Evolutionary conservation across 805 yeast species (phyloP).

Genomic region (Kuraishia ogatae): DNA sequence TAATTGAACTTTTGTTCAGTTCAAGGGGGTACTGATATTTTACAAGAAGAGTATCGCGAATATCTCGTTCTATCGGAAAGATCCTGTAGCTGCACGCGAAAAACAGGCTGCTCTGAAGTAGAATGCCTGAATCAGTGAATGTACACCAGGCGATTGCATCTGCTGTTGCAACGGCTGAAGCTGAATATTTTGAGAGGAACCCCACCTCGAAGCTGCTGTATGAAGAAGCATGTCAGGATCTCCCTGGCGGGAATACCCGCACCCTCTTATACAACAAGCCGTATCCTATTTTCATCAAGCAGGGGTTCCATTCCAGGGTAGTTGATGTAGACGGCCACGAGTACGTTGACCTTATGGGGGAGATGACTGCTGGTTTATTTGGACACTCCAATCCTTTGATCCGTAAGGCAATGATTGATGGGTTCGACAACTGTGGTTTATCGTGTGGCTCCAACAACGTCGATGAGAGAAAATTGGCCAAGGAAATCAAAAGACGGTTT

Average conservation of each 20-base stretch:
- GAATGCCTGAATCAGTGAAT: not conserved
- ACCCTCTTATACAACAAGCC: constrained; percentile 8
- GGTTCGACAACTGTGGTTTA: constrained; percentile 4
- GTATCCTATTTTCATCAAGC: constrained; percentile 5
- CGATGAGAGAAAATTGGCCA: constrained; percentile 4
- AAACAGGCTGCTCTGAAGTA: too few relatives aligned
- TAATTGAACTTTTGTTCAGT: too few relatives aligned
- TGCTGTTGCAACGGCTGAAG: not conserved
- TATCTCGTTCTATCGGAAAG: too few relatives aligned
- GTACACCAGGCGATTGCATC: not conserved
- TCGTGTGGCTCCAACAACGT: constrained; percentile 7
- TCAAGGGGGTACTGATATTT: too few relatives aligned
- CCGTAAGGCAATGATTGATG: constrained; percentile 4
- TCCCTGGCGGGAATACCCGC: constrained; percentile 11
- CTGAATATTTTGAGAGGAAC: constrained; percentile 3
- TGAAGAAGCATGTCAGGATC: not conserved
- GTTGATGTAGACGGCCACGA: constrained; percentile 8
- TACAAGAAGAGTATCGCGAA: too few relatives aligned
- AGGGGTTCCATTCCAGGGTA: constrained; percentile 4
- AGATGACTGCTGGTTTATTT: constrained; percentile 10
- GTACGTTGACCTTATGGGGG: constrained; percentile 9
- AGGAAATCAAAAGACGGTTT: constrained; percentile 6
- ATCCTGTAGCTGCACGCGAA: too few relatives aligned
- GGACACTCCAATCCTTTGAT: constrained; percentile 10
- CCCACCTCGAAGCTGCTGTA: constrained; percentile 4